Base-by-base conservation (phyloP, 129 eudicot genomes). In the Lactuca sativa region DNA sequence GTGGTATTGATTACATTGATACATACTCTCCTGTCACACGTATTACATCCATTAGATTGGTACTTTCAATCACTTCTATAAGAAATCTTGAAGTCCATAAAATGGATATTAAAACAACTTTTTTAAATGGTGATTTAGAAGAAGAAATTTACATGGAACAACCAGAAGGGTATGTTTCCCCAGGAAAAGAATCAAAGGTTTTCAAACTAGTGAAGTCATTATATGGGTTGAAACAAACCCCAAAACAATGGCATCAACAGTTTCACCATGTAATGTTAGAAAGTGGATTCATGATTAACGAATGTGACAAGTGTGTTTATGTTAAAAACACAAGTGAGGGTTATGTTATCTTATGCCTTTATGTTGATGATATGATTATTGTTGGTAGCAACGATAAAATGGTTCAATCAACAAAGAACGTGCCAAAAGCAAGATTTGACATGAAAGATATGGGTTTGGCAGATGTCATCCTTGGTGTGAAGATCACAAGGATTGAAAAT, bases 281-380 rank as follows among this genome's bases (percentile, higher is more conserved):
- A 53, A 5, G 2, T 3, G 21, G 17, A 53, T 53, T 3, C 57
- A 14, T 11, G n/a, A 53, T 53, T 53, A 13, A 11, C 21, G 57
- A 53, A 53, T 53, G 57, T 53, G 57, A 53, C 57, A 53, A 53
- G 17, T 53, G n/a, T 57, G 62, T 21, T 10, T 57, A 8, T 30
- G 37, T 57, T 2, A 57, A 25, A 18, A 11, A 58, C 10, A 57
- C 14, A 58, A 58, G 4, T 3, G 5, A 58, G 25, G 40, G 40
- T 14, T 58, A 58, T 58, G 62, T 21, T 12, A 21, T 30, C 14
- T 25, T 7, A 3, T 58, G 62, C 10, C 13, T 58, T 8, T 58
- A 30, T 58, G 62, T 58, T 4, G 62, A 58, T 25, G 62, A 30
- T 30, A 58, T 25, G 40, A 4, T 58, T 8, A 58, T 21, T 15